These are phyloP conservation scores for Cydonia oblonga DNA, from an alignment of 331 rosid genomes.

Conservation along the genomic window DNA sequence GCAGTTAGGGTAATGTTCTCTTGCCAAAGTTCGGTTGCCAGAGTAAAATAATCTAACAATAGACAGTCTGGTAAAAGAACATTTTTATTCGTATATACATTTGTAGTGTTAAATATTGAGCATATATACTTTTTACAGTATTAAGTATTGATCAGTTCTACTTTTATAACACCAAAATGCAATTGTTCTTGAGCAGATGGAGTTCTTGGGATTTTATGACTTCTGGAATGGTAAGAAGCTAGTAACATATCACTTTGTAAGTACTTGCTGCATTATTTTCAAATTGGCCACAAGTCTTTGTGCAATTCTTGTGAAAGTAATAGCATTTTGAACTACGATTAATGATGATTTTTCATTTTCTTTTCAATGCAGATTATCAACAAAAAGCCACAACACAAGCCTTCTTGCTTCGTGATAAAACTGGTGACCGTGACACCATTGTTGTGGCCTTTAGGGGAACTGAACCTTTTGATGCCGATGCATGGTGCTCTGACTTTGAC, in stretches of 20 bases:
- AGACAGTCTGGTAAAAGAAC: too few relatives aligned
- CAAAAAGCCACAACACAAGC: constrained; percentile 55
- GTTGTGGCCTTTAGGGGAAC: constrained; percentile 80
- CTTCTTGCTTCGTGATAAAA: constrained; percentile 39
- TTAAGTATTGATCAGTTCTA: not conserved
- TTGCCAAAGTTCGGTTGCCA: too few relatives aligned
- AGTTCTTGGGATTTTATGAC: constrained; percentile 42
- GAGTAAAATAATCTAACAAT: too few relatives aligned
- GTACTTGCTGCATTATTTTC: not conserved
- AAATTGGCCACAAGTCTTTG: not conserved
- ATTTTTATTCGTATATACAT: too few relatives aligned
- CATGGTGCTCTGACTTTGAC: constrained; percentile 76
- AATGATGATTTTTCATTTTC: not conserved
- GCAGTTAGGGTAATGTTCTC: too few relatives aligned
- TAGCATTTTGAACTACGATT: not conserved
- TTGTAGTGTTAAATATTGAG: not conserved
- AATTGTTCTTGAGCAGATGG: constrained; percentile 25
- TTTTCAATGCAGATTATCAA: constrained; percentile 32
- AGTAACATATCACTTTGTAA: not conserved
- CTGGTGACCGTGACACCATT: constrained; percentile 25
- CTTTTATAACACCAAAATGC: not conserved
- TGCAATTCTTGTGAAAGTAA: too few relatives aligned
- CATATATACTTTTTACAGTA: not conserved
- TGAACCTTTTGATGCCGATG: constrained; percentile 59
- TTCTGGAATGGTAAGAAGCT: constrained; percentile 62